Base-by-base conservation (phyloP, 768 basidiomycete genomes). In the Rhodocollybia butyracea region DNA sequence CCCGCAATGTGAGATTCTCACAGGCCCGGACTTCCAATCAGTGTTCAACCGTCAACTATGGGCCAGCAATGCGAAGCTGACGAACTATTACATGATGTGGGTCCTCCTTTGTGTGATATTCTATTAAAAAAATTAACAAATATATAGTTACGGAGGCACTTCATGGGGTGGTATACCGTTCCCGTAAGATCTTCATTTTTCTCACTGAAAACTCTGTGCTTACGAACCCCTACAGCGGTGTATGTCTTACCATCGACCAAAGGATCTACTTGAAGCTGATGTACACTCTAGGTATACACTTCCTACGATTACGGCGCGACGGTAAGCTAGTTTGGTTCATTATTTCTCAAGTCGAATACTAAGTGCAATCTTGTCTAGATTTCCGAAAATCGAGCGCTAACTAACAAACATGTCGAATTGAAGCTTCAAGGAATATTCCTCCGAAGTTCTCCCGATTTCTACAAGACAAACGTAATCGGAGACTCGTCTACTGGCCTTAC, bases 81-180 rank as follows among this genome's bases (percentile, higher is more conserved):
- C 91, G 56, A 91, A 81, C 62, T 89, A 88, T 58, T 94, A 94
- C 68, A 93, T 94, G 92, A 60, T 91, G 54, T 91, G 84, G 60
- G 90, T 90, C 7, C 15, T 13, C 21, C 15, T 17, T 6, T n/a
- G n/a, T 40, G 15, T 40, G 8, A 40, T 40, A 17, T 17, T 5
- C n/a, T 17, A 40, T 10, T 17, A 10, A 5, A 5, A 40, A n/a
- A 13, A n/a, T 40, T 5, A 40, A 40, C 5, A 17, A 17, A 5
- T 5, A 40, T 5, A 5, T 8, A 19, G 21, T 17, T 34, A 26
- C 27, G 31, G 31, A 38, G 91, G 91, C 19, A 93, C 91, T 0
- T 91, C 87, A 12, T 94, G 90, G 89, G 91, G 89, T 41, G 87
- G 77, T 6, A 74, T 93, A 34, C 87, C 91, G 1, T 89, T 84